Base-by-base conservation (phyloP, 1,284 basidiomycete species). In the Quambalaria eucalypti region DNA sequence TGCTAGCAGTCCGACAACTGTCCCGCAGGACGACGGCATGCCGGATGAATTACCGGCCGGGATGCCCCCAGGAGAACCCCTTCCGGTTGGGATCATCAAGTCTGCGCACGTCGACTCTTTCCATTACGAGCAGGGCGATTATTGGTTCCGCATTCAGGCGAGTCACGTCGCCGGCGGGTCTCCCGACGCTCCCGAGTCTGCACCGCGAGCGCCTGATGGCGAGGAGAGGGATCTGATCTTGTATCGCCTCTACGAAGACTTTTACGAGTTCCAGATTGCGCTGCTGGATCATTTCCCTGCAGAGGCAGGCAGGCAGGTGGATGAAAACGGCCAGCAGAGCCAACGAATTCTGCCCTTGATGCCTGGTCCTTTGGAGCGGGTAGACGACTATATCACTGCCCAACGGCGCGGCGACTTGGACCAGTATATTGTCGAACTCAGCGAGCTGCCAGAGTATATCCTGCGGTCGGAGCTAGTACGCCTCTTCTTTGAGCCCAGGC, bases 191-290 rank as follows among this genome's bases (percentile, higher is more conserved):
- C 42, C 42, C 14, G 63, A 61, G 2, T 59, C 59, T 4, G 31
- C 57, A 4, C 64, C 68, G 26, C 54, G 54, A 14, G 63, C 68
- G 2, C 60, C 62, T 2, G 62, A 61, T 2, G 69, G 69, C 30
- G 68, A 73, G 55, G 63, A 64, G 12, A 87, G 85, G 69, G 85
- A 88, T 28, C 84, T 98, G 52, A 85, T 92, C 62, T 82, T 98
- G 39, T 97, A 95, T 78, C 84, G 95, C 50, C 84, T 90, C 16
- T 99, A 99, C 79, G 88, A 95, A 71, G 92, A 99, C 76, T 99
- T 99, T 77, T 95, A 93, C 79, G 90, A 93, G 69, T 97, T 97
- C 76, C 95, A 99, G 73, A 87, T 95, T 53, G 81, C 83, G 8
- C 82, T 99, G 33, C 82, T 96, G 57, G 83, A 90, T 51, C 80